Evolutionary conservation across 1,139 yeast genomes (phyloP).

Genomic region (Yamadazyma dendronema): DNA sequence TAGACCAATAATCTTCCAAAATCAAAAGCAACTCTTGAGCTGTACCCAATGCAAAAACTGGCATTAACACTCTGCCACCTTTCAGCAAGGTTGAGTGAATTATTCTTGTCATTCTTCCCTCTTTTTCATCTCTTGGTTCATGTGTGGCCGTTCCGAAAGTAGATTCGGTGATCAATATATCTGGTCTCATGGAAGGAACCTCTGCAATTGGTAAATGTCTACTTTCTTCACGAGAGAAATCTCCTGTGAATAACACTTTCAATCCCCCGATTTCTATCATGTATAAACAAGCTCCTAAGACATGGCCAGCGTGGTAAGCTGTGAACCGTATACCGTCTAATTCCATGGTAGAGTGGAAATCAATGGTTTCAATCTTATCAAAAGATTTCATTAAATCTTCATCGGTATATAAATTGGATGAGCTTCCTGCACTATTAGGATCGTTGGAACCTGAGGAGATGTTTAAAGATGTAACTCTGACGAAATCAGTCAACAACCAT

Average conservation of each 20-base stretch:
- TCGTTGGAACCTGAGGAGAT: conserved; percentile 19
- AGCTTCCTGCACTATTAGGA: conserved; percentile 15
- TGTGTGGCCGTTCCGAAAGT: conserved; percentile 98
- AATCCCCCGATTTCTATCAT: conserved; percentile 93
- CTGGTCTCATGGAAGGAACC: conserved; percentile 87
- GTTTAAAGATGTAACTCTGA: conserved; percentile 74
- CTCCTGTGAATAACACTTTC: conserved; percentile 89
- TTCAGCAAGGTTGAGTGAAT: conserved; percentile 81
- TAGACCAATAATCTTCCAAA: conserved; percentile 91
- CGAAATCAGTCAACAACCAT: conserved; percentile 93
- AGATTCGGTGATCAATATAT: conserved; percentile 87
- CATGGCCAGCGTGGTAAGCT: conserved; percentile 99
- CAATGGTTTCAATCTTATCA: conserved; percentile 88
- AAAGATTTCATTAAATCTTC: conserved; percentile 87
- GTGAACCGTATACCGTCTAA: conserved; percentile 93
- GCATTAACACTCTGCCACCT: conserved; percentile 91
- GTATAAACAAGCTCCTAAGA: conserved; percentile 97
- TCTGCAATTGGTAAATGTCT: conserved; percentile 95
- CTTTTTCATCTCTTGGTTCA: conserved; percentile 86
- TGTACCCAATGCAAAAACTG: conserved; percentile 94
- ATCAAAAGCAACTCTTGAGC: conserved; percentile 91
- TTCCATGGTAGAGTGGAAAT: conserved; percentile 92
- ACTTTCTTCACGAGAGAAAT: conserved; percentile 92
- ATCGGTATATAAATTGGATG: conserved; percentile 71
- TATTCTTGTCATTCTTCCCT: conserved; percentile 70